phyloP scores from a whole-genome alignment of 1,284 basidiomycete genomes.

The Pterula multifida region DNA sequence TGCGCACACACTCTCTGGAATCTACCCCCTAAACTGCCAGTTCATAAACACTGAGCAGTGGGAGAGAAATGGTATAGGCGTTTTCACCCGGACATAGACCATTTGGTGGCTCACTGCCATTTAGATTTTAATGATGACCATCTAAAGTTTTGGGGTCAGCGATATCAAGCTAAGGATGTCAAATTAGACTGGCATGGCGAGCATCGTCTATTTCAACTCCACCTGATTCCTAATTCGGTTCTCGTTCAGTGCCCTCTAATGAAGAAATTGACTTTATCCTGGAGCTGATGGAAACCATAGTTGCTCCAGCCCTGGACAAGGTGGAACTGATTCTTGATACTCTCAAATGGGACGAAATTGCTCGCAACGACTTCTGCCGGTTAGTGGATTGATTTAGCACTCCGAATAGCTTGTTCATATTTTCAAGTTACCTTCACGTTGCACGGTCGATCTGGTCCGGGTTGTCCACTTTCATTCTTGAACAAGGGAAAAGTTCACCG shows the following conservation, averaged over 20 bases:
- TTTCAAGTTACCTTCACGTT: conserved; percentile 45
- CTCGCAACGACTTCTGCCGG: conserved; percentile 93
- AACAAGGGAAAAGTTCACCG: conserved; percentile 43
- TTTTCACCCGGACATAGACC: conserved; percentile 2
- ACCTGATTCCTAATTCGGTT: conserved; percentile 2
- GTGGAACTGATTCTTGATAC: conserved; percentile 57
- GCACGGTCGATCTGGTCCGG: conserved; percentile 63
- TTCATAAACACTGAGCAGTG: conserved; percentile 83
- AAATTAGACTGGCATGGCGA: conserved; percentile 82
- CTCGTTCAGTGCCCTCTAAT: conserved; percentile 42
- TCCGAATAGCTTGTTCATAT: conserved; percentile 3
- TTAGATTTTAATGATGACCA: conserved; percentile 66
- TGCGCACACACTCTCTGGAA: conserved; percentile 63
- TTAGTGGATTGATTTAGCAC: conserved; percentile 20
- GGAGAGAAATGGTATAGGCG: conserved; percentile 52
- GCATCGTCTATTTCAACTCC: conserved; percentile 11
- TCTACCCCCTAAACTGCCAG: conserved; percentile 75
- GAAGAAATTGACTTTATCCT: conserved; percentile 78
- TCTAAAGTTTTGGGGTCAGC: conserved; percentile 74
- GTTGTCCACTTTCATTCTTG: conserved; percentile 53
- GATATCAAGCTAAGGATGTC: conserved; percentile 74
- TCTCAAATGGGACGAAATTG: conserved; percentile 54
- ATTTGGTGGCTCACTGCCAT: conserved; percentile 5
- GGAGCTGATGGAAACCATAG: conserved; percentile 64
- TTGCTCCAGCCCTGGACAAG: conserved; percentile 52